Conservation (phyloP, 306 rosid genomes). For the Astragalus membranaceus region DNA sequence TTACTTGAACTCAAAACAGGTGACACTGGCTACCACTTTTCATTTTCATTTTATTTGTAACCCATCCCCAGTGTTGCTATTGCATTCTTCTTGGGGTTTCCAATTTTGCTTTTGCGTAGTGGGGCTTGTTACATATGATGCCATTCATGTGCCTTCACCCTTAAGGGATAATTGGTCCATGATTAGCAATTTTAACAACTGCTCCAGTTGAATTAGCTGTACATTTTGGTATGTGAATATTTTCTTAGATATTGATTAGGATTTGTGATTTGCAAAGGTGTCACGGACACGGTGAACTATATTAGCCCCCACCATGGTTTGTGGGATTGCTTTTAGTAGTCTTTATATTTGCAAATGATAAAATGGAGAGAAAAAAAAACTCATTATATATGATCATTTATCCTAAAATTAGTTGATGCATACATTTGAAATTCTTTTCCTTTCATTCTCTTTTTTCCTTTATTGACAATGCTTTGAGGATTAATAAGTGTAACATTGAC, state of each 20-base stretch:
- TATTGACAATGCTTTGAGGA: background rate
- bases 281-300: background rate
- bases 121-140: background rate
- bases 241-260: background rate
- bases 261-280: background rate
- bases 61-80: background rate
- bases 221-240: background rate
- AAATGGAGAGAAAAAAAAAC: background rate
- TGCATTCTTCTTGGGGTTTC: background rate
- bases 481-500: conserved; percentile 22
- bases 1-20: conserved; percentile 49
- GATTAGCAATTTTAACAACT: background rate
- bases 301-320: background rate
- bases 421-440: background rate
- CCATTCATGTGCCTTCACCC: background rate
- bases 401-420: background rate
- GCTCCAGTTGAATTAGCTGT: background rate
- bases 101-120: background rate
- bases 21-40: conserved; percentile 10
- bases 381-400: background rate
- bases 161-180: no score
- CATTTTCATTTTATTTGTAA: background rate
- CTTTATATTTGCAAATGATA: background rate
- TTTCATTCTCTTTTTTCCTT: background rate
- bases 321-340: background rate